Evolutionary conservation across 805 yeast genomes (phyloP), one percentile per base, ranked within the genome.

Genomic region (Lipomyces yamanashiensis): DNA sequence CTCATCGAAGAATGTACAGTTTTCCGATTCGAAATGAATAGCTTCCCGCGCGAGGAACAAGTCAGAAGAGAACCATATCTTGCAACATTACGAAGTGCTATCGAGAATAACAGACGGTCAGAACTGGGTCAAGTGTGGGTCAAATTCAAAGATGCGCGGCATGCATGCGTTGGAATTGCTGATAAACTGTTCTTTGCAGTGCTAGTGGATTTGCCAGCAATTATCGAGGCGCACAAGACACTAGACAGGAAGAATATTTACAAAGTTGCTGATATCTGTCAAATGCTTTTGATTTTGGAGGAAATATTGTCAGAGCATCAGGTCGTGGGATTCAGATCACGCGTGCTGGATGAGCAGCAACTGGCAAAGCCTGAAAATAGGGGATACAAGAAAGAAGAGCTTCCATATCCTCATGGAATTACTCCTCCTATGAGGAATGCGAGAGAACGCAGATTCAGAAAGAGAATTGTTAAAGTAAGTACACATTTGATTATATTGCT

Each of bases 201-300:
- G 67, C 77, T 95, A 41, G 85, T 95, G n/a, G 93, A 92, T 71
- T 78, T 95, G 67, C 99, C 99, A 0, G 90, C 97, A 0, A 76
- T 92, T 3, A 83, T 90, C 9, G 99, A 95, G 74, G 85, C 89
- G 7, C 90, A 88, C 74, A 95, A 95, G 76, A 87, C 97, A 5
- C 84, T 92, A 28, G 99, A 95, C 74, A 84, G 85, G 71, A 93
- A 93, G 74, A 95, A 91, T 73, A 83, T 95, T 33, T 87, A 88
- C 78, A 95, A 95, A 73, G 85, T 96, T 0, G 81, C 90, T 40
- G 98, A 95, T 74, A 80, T 93, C 7, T 85, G 89, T 60, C 98
- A 95, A 76, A 89, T 95, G 79, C 77, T 95, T 57, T 76, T 92
- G 6, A 93, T 93, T 7, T 80, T 91, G 7, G 86, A 84, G 61